A percentile compares a stretch with the other conserved stretches of the same genome.
phyloP scores from a whole-genome alignment of 2,329 filamentous ascomycete genomes.

The Botrytis porri region DNA sequence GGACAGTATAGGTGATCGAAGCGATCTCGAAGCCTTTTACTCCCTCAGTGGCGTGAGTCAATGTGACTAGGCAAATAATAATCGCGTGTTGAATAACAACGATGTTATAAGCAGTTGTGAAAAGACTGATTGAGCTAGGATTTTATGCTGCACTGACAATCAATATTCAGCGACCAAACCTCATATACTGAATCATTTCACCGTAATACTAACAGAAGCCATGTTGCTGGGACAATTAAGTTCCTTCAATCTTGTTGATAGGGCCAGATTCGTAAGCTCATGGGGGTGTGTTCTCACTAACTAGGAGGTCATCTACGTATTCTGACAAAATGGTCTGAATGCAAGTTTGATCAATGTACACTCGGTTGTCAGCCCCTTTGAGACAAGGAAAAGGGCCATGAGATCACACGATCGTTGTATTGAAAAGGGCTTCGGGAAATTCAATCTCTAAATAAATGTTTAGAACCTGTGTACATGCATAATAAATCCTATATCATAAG shows the following conservation, averaged over 20 bases:
- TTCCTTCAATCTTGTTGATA: not conserved
- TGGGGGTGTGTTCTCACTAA: not conserved
- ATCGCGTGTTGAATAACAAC: slow-evolving; percentile 29
- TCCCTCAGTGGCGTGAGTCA: not conserved
- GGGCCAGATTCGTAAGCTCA: not conserved
- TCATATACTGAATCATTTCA: not conserved
- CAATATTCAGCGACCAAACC: not conserved
- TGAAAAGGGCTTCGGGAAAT: too few relatives aligned
- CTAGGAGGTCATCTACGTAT: too few relatives aligned
- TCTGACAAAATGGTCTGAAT: too few relatives aligned
- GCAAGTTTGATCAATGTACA: not conserved
- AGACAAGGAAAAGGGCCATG: too few relatives aligned
- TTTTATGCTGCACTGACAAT: not conserved
- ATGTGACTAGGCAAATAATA: slow-evolving; percentile 36
- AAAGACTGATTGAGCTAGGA: not conserved
- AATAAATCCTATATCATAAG: too few relatives aligned
- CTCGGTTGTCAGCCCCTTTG: too few relatives aligned
- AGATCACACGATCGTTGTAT: too few relatives aligned
- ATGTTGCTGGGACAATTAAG: not conserved
- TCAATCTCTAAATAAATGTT: too few relatives aligned
- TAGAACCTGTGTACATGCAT: too few relatives aligned
- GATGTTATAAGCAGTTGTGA: slow-evolving; percentile 25
- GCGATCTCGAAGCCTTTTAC: not conserved
- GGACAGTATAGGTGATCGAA: slow-evolving; percentile 36
- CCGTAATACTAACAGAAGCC: not conserved